Base-by-base conservation (phyloP, 1,139 yeast species). In the Ogataea hybrid region DNA sequence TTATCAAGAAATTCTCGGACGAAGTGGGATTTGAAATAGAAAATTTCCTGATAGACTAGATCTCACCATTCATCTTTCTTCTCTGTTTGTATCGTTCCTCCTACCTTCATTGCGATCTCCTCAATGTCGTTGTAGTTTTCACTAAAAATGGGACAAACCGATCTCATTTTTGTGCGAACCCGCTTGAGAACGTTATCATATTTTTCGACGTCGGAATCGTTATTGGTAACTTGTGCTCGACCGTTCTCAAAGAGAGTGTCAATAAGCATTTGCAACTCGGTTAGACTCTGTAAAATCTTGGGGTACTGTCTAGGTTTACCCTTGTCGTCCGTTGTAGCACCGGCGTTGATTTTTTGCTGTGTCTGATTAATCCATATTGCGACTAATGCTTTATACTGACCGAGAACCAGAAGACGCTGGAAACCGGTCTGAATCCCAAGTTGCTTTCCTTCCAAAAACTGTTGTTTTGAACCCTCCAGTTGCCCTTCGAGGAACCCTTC, bases 391-490 rank as follows among this genome's bases (percentile, higher is more conserved):
- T 62, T 60, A 3, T 75, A 64, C 44, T 73, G 75, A 1, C 82
- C 82, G 1, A 77, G 60, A 1, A 75, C 57, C 21, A 77, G 49
- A 50, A 73, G 75, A 42, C 80, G 56, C 54, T 77, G 83, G 50
- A 74, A 77, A 2, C 81, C 82, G 0, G 82, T 77, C 52, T 77
- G 83, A 42, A 72, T 71, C 0, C 83, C 83, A 46, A 68, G 71
- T 48, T 73, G 74, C 53, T 74, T 75, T 0, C 82, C 82, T 51
- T 77, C 82, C 3, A 61, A 48, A 32, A 56, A 62, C 47, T 74
- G 77, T 33, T 69, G 66, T 35, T 52, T 55, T 0, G 74, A 63
- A 1, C 72, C 67, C 37, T 68, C 70, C 10, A 60, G 59, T 44
- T 68, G 70, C 2, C 81, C 81, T 43, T 74, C 77, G 37, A 54